Evolutionary conservation across 176 grass and related monocot genomes (phyloP), one percentile per base, ranked within the genome.

Genomic region (Hsuehochloa calcarea): DNA sequence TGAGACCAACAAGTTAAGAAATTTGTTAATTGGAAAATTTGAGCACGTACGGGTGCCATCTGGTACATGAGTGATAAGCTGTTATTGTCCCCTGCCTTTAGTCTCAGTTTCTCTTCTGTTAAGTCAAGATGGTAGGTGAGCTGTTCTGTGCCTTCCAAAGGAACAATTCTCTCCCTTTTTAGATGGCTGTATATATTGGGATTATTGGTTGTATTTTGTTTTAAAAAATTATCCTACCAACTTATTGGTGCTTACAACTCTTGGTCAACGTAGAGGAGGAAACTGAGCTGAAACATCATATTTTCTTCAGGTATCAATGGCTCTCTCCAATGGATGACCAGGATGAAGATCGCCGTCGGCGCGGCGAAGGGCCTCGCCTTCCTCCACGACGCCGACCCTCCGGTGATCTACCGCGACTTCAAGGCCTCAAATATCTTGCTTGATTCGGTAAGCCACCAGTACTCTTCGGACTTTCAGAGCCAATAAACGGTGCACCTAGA

Each of bases 381-480:
- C 60, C 92, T 94, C 35, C 92, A 94, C 13, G 77, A 65, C 34
- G 76, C 92, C 3, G 79, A 85, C 67, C 87, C 78, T 0, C 89
- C 84, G 4, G 87, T 94, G 56, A 94, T 94, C 77, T 94, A 94
- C 87, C 92, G 92, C 3, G 92, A 94, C 49, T 94, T 94, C 81
- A 94, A 94, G 75, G 92, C 92, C 39, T 94, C 92, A 15, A 94
- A 94, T 45, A 91, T 94, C 73, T 69, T 94, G 72, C 85, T 94
- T 6, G 89, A 94, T 62, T 79, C 81, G 81, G 92, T 94, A 82
- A 91, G 88, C 66, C 22, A 41, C 39, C 4, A 4, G 3, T 44
- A 38, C 10, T 8, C 16, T 8, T 8, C 16, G 81, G 16, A 26
- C 22, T 25, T 60, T 49, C 65, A 73, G 41, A n/a, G 34, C 5